Evolutionary conservation across 202 grass and related monocot species (phyloP), one percentile per base, ranked within the genome.

Genomic region (Miscanthus sacchariflorus): DNA sequence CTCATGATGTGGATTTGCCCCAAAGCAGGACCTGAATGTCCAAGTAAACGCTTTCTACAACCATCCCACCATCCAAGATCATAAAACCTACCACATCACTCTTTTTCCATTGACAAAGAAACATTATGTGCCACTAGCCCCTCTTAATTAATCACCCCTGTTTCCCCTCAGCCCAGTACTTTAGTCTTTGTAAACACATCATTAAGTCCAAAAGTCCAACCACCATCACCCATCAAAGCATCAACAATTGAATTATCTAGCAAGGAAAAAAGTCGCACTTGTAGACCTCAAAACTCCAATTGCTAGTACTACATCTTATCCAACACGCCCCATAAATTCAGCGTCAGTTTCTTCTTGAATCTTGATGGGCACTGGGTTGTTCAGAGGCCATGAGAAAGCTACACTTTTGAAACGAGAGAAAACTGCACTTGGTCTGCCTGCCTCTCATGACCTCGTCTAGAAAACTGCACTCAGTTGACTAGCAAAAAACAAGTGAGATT

Each of bases 151-250:
- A 43, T 19, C 77, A 65, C 39, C 46, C 45, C 9, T 30, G 40
- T n/a, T 70, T 40, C 15, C 46, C 46, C 45, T 2, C 5, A 52
- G 12, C 39, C 64, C 45, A 78, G n/a, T 86, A 90, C 66, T 90
- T 90, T 90, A 74, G 80, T 79, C 67, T 68, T 79, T 83, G 80
- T 59, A 85, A 74, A 85, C 82, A 23, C 82, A 74, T 89, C 77
- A 85, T 81, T 15, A 9, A 59, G 59, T 81, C 13, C 45, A 69
- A 75, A 81, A 89, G 77, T 89, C 88, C 36, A 89, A 85, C 77
- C 76, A 68, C 36, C 75, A 65, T n/a, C 81, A 80, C 9, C 68
- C 54, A 64, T 50, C 66, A 65, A 50, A 27, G 23, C 63, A 66
- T 66, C 49, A 80, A 68, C 28, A 36, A 87, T 69, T 74, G 80